Evolutionary conservation across 208 protist species (phyloP).

Genomic region (Trypanosoma avium): DNA sequence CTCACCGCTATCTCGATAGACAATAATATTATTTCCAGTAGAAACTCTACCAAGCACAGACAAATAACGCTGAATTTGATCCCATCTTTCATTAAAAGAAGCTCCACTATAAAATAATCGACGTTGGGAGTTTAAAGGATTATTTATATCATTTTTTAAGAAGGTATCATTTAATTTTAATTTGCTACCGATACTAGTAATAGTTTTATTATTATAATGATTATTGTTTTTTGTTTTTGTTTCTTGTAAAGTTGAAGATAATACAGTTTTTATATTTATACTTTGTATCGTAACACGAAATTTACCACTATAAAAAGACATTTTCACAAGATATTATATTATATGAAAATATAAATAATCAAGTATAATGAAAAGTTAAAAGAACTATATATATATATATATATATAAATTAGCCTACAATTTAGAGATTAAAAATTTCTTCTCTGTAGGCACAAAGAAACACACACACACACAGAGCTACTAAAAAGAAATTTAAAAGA

Average conservation of each 20-base stretch:
- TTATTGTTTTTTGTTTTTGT: neutral
- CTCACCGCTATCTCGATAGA: constrained; percentile 71
- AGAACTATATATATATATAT: neutral
- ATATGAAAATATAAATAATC: too few species aligned
- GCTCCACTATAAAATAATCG: constrained; percentile 26
- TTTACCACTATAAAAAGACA: constrained; percentile 6
- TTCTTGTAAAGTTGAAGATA: neutral
- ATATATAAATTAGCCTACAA: neutral
- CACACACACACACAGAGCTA: neutral
- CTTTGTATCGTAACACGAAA: constrained; percentile 12
- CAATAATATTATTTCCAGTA: constrained; percentile 57
- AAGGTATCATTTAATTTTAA: neutral
- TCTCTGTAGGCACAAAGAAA: neutral
- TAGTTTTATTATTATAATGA: neutral
- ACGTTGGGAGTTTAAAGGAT: neutral
- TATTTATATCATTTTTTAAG: constrained; percentile 5
- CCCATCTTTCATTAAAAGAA: constrained; percentile 77
- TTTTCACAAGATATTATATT: too few species aligned
- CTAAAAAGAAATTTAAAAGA: neutral
- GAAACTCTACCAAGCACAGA: constrained; percentile 63
- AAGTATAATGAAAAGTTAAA: too few species aligned
- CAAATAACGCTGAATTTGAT: constrained; percentile 60
- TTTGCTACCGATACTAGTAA: neutral
- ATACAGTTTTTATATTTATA: neutral
- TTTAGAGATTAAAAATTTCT: neutral